These are phyloP conservation scores for Lablab purpureus DNA, from an alignment of 306 rosid species.

Conservation along the genomic window DNA sequence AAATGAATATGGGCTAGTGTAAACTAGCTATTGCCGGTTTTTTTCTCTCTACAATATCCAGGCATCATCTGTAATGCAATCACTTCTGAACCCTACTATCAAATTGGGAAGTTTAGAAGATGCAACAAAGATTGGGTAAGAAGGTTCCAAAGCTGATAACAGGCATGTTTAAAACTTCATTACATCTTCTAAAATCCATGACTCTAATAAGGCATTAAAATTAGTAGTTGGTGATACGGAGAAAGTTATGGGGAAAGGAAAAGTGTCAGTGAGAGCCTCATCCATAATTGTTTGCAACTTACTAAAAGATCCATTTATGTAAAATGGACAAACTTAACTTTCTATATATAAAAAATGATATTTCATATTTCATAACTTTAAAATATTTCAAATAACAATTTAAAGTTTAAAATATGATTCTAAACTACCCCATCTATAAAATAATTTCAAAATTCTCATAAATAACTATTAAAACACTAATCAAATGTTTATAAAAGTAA, in stretches of 20 bases:
- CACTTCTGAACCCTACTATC: neutral
- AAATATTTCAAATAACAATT: too few species aligned
- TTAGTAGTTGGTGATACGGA: neutral
- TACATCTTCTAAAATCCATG: neutral
- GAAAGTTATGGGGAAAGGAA: conserved; percentile 1
- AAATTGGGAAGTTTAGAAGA: neutral
- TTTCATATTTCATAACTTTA: too few species aligned
- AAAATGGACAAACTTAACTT: neutral
- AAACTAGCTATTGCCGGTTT: neutral
- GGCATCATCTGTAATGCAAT: neutral
- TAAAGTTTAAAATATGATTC: too few species aligned
- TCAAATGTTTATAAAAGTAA: too few species aligned
- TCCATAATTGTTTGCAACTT: neutral
- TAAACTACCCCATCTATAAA: too few species aligned
- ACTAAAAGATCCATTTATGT: neutral
- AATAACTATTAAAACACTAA: too few species aligned
- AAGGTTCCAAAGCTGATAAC: neutral
- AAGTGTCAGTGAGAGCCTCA: too few species aligned
- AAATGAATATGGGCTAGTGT: neutral
- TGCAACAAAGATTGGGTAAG: neutral
- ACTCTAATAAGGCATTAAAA: neutral
- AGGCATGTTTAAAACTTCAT: neutral
- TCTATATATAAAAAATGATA: too few species aligned
- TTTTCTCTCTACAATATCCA: neutral
- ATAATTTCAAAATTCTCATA: too few species aligned